Evolutionary conservation across 768 basidiomycete species (phyloP), one percentile per base, ranked within the genome.

Genomic region (Macrolepiota fuliginosa): DNA sequence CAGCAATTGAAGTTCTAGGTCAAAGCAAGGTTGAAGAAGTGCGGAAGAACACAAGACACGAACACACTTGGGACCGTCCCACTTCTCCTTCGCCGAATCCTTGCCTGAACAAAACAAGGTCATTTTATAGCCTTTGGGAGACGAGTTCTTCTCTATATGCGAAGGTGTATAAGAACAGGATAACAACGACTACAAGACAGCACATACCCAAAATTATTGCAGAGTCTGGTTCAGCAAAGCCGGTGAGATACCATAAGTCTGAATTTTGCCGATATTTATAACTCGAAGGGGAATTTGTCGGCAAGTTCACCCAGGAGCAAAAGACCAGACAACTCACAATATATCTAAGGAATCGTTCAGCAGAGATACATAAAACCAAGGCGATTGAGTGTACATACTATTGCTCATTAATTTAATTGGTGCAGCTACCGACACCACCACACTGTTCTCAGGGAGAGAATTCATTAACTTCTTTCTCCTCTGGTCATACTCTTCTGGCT

Each of bases 181-280:
- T 36, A 27, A 12, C 27, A 29, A 24, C 36, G 55, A 32, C 55
- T 22, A 17, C 46, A 58, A 22, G 4, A 24, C 24, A 24, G 3
- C 35, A 62, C 79, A 39, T 54, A 92, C 94, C 87, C 50, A 99
- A 80, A 40, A 98, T 80, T 46, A 98, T 77, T 0, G 92, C 95
- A 17, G 96, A 85, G 59, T 96, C 90, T 1, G 95, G 92, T 70
- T 98, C 96, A 61, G 94, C 86, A 68, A 97, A 97, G 11, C 97
- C 97, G 0, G 97, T 97, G 13, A 99, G 79, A 72, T 99, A 98
- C 90, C 90, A 94, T 71, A 96, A 92, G 73, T 96, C 89, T 39
- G 92, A 94, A 0, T 86, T 86, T 74, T 96, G 96, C 24, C 96
- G 86, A 70, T 92, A 97, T 72, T 95, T 95, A 81, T 98, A 97